A percentile compares a stretch with the other conserved stretches of the same genome.
Conservation (phyloP, 2,329 filamentous ascomycete species). For the Daldinia eschscholtzii region DNA sequence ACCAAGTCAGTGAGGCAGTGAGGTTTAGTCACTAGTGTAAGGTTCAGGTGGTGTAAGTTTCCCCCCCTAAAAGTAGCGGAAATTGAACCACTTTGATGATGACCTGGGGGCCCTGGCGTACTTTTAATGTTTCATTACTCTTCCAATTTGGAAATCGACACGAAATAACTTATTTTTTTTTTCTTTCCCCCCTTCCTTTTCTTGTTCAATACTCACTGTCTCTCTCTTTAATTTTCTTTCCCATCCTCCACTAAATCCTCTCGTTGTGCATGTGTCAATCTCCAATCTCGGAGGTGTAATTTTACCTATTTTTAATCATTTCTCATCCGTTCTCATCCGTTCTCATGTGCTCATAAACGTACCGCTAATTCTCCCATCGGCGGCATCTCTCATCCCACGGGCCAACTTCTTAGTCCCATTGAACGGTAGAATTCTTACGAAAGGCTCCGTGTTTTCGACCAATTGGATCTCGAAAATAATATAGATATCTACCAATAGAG, state of each 20-base stretch:
- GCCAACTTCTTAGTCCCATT: not conserved
- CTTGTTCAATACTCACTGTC: slow-evolving; percentile 17
- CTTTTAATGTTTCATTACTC: slow-evolving; percentile 42
- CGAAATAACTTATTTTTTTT: slow-evolving; percentile 35
- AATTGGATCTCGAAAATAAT: slow-evolving; percentile 12
- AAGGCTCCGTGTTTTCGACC: slow-evolving; percentile 13
- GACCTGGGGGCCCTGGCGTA: slow-evolving; percentile 26
- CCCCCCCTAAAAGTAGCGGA: slow-evolving; percentile 25
- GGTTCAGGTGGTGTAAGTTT: slow-evolving; percentile 10
- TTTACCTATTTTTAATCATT: slow-evolving; percentile 27
- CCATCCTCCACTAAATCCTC: slow-evolving; percentile 9
- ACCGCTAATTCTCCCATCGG: not conserved
- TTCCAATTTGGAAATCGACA: slow-evolving; percentile 41
- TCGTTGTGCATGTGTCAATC: slow-evolving; percentile 36
- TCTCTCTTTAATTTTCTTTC: slow-evolving; percentile 20
- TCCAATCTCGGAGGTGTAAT: slow-evolving; percentile 34
- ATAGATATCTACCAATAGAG: slow-evolving; percentile 28
- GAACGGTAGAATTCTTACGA: slow-evolving; percentile 13
- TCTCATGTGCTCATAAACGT: no score
- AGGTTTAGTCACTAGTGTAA: slow-evolving; percentile 1
- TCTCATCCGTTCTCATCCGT: not conserved
- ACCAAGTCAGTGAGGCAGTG: slow-evolving; percentile 3
- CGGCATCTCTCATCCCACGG: slow-evolving; percentile 2
- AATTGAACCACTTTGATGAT: slow-evolving; percentile 38
- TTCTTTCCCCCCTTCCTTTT: not conserved